Percentiles rank a stretch among this genome's conserved stretches.
These are phyloP conservation scores for Stenogyne calaminthoides DNA, from an alignment of 305 asterid genomes.

Conservation along the genomic window DNA sequence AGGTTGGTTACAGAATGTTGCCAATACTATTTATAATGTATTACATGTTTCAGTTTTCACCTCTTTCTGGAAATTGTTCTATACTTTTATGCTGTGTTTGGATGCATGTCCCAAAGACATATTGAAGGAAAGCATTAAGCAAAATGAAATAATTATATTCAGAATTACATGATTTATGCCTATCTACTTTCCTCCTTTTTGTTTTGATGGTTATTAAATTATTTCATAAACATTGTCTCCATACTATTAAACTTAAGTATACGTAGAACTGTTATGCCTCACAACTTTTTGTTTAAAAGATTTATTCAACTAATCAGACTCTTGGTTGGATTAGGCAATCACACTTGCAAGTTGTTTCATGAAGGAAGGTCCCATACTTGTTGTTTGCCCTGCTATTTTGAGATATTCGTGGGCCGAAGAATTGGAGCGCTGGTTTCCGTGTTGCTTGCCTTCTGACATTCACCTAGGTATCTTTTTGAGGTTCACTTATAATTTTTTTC, in stretches of 20 bases:
- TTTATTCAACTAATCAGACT: slow-evolving; percentile 17
- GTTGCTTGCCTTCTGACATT: slow-evolving; percentile 83
- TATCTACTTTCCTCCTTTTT: slow-evolving; percentile 2
- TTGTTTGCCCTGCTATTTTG: slow-evolving; percentile 95
- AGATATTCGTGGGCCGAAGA: slow-evolving; percentile 95
- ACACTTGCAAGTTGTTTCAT: slow-evolving; percentile 79
- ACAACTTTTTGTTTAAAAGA: slow-evolving; percentile 11
- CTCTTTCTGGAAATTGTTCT: slow-evolving; percentile 5
- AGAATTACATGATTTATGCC: slow-evolving; percentile 1
- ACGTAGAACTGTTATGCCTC: not conserved
- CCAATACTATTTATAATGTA: not conserved
- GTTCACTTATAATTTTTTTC: slow-evolving; percentile 13
- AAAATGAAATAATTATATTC: not conserved
- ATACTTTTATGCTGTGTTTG: not conserved
- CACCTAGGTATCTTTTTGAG: slow-evolving; percentile 68
- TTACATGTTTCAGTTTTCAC: not conserved
- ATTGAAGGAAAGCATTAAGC: not conserved
- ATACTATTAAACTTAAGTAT: not conserved
- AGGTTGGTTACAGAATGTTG: slow-evolving; percentile 4
- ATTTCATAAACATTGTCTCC: slow-evolving; percentile 7
- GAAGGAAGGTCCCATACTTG: slow-evolving; percentile 86
- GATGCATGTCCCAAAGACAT: not conserved
- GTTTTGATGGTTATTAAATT: slow-evolving; percentile 3
- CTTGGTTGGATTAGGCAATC: slow-evolving; percentile 70
- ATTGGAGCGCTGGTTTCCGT: slow-evolving; percentile 93